Evolutionary conservation across 257 asterid genomes (phyloP).

Genomic region (Prunella vulgaris): DNA sequence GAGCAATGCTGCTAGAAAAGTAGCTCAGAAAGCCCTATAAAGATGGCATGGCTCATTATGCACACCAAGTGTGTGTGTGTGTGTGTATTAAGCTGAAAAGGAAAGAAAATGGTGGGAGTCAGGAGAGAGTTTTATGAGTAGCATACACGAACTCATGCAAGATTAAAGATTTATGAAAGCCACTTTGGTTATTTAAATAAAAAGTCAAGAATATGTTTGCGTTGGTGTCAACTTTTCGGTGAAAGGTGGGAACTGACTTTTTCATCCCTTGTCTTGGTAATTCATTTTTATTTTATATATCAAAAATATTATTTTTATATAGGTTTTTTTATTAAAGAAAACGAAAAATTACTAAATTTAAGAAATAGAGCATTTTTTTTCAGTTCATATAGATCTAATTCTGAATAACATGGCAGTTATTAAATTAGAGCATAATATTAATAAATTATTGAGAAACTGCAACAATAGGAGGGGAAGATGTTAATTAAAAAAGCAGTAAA

Average conservation of each 20-base stretch:
- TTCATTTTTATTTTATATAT: too few relatives aligned
- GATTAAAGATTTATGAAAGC: constrained; percentile 31
- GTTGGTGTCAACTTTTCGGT: constrained; percentile 73
- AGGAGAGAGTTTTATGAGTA: constrained; percentile 26
- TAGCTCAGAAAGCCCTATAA: background rate
- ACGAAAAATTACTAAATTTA: background rate
- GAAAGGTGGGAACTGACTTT: constrained; percentile 43
- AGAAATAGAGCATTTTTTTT: background rate
- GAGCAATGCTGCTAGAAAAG: constrained; percentile 11
- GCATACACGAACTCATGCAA: constrained; percentile 46
- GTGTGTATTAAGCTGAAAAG: background rate
- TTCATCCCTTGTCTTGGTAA: background rate
- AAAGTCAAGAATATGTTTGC: constrained; percentile 44
- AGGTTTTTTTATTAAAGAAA: background rate
- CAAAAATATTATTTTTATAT: background rate
- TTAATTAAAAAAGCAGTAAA: too few relatives aligned
- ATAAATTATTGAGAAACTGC: too few relatives aligned
- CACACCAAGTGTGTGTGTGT: constrained; percentile 28
- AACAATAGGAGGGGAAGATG: too few relatives aligned
- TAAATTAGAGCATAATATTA: too few relatives aligned
- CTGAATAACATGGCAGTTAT: too few relatives aligned
- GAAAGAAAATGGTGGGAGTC: constrained; percentile 12
- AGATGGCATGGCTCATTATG: constrained; percentile 14
- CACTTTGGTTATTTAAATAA: constrained; percentile 15
- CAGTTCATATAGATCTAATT: background rate